Evolutionary conservation across 2,329 filamentous ascomycete genomes (phyloP).

Genomic region (Penicillium brasilianum): DNA sequence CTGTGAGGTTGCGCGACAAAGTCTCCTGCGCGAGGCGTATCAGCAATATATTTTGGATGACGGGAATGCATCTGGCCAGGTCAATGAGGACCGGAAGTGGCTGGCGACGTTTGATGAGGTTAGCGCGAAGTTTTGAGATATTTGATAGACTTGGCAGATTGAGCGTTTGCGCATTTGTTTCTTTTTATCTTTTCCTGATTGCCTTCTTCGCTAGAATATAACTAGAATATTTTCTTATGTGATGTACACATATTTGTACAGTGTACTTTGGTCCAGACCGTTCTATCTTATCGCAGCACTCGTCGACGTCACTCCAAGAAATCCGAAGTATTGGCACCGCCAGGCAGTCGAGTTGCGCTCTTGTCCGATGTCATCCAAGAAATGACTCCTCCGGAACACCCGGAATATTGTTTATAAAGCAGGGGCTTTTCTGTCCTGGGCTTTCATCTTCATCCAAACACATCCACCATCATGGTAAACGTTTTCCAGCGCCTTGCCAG

Average conservation of each 20-base stretch:
- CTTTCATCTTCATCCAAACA: not conserved
- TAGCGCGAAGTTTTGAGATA: not conserved
- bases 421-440: not conserved
- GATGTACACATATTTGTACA: not conserved
- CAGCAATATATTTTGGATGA: constrained; percentile 45
- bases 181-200: no score
- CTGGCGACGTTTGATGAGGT: constrained; percentile 34
- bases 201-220: not conserved
- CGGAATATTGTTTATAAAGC: constrained; percentile 2
- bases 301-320: constrained; percentile 26
- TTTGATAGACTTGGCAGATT: constrained; percentile 1
- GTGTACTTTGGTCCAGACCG: not conserved
- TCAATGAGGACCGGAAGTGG: constrained; percentile 41
- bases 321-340: constrained; percentile 20
- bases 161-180: constrained; percentile 5
- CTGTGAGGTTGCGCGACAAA: constrained; percentile 78
- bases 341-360: constrained; percentile 16
- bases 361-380: constrained; percentile 19
- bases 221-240: not conserved
- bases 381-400: constrained; percentile 4
- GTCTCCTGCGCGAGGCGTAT: constrained; percentile 71
- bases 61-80: constrained; percentile 36
- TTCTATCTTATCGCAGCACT: constrained; percentile 19
- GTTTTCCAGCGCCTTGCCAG: constrained; percentile 26
- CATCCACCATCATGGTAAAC: constrained; percentile 26